phyloP scores from a whole-genome alignment of 371 early-diverging fungal genomes.

The Apophysomyces ossiformis region DNA sequence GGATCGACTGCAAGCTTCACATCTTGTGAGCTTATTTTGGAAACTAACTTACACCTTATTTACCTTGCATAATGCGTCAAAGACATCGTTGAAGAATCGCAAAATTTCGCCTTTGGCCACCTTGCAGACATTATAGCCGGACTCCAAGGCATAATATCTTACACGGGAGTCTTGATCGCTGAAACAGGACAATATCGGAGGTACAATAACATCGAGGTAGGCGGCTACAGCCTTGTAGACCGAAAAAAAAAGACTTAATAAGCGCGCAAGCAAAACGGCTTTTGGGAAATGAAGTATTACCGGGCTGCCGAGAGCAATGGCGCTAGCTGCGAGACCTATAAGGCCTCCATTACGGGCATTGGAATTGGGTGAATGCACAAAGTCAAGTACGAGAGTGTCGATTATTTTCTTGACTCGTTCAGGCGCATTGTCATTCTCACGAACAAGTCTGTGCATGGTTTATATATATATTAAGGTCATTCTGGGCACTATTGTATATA shows the following conservation, averaged over 20 bases:
- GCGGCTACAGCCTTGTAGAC: conserved; percentile 59
- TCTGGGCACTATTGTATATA: conserved; percentile 21
- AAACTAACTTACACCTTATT: not conserved
- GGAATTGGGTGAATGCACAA: conserved; percentile 77
- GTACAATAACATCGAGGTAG: conserved; percentile 79
- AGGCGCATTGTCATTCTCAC: conserved; percentile 65
- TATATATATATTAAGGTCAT: not conserved
- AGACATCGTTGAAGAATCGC: conserved; percentile 89
- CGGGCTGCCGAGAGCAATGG: conserved; percentile 82
- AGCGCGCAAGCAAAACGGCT: not conserved
- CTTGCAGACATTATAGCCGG: conserved; percentile 95
- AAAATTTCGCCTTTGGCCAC: conserved; percentile 85
- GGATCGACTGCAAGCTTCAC: conserved; percentile 79
- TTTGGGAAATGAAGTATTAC: conserved; percentile 25
- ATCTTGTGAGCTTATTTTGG: not conserved
- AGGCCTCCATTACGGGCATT: conserved; percentile 91
- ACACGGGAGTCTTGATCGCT: conserved; percentile 87
- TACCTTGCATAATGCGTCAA: conserved; percentile 91
- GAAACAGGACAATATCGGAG: conserved; percentile 90
- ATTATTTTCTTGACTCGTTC: conserved; percentile 68
- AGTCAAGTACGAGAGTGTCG: conserved; percentile 76
- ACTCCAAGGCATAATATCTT: conserved; percentile 94
- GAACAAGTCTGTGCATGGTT: conserved; percentile 60
- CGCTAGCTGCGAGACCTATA: conserved; percentile 86
- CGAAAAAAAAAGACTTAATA: not conserved